A percentile compares a stretch with the other conserved stretches of the same genome.
Evolutionary conservation across 176 grass and related monocot species (phyloP).

Genomic region (Lolium perenne): DNA sequence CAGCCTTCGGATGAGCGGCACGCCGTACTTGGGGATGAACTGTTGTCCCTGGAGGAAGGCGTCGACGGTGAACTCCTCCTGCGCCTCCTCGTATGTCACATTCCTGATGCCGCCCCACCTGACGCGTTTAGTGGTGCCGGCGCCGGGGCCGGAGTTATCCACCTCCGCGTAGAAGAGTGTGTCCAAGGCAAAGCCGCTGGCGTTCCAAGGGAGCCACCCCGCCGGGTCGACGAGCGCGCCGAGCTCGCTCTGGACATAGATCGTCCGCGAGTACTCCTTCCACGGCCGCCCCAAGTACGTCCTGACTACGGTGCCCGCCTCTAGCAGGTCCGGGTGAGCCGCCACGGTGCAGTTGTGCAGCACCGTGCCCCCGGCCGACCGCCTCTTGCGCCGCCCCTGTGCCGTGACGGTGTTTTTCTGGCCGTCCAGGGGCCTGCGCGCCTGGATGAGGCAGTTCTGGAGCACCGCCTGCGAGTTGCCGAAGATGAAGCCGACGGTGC

Average conservation of each 20-base stretch:
- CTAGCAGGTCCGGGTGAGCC: constrained; percentile 45
- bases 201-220: constrained; percentile 69
- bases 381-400: constrained; percentile 45
- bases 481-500: constrained; percentile 76
- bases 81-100: constrained; percentile 50
- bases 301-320: constrained; percentile 13
- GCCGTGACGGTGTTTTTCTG: constrained; percentile 74
- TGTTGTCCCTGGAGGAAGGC: constrained; percentile 60
- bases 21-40: constrained; percentile 64
- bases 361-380: constrained; percentile 48
- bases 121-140: constrained; percentile 58
- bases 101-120: constrained; percentile 72
- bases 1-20: constrained; percentile 55
- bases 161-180: constrained; percentile 89
- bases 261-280: constrained; percentile 78
- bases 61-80: constrained; percentile 62
- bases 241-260: constrained; percentile 70
- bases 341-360: constrained; percentile 78
- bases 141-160: constrained; percentile 66
- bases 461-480: constrained; percentile 63
- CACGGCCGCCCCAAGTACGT: constrained; percentile 78
- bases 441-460: constrained; percentile 64
- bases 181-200: constrained; percentile 38
- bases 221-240: constrained; percentile 60
- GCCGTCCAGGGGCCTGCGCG: constrained; percentile 58